Base-by-base conservation (phyloP, 1,284 basidiomycete genomes). In the Cutaneotrichosporon mucoides region DNA sequence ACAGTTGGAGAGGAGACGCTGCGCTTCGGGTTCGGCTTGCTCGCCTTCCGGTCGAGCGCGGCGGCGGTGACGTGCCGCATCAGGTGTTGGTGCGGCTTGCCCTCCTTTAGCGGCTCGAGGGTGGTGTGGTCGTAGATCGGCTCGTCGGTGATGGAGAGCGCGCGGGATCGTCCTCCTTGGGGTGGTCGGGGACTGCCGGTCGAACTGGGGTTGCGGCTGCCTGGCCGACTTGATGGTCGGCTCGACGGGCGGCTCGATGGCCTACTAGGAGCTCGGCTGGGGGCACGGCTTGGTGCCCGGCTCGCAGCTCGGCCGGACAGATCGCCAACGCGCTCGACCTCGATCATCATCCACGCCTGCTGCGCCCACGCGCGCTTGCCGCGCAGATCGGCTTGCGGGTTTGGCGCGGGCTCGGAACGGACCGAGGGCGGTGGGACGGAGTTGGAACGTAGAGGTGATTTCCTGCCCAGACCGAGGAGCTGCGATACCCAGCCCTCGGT, bases 371-470 rank as follows among this genome's bases (percentile, higher is more conserved):
- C 54, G 24, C 57, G 50, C 47, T 65, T 65, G 15, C 62, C 55
- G 12, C 59, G 53, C 43, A 50, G 13, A 10, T 55, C 45, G 15
- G 53, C 44, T 24, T 47, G 36, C 16, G 16, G 52, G 4, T 34
- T 40, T 33, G 35, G 40, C 4, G 53, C 15, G 4, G 48, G 38
- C 6, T 58, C 35, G 6, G 62, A 35, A 12, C 58, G 49, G 15
- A 33, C 36, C 1, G 33, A 41, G 0, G 56, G 45, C 4, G 70
- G 65, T 0, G 70, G 68, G 0, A 68, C 62, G 1, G 66, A 68
- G 8, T 61, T 62, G 3, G 67, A 69, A 5, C 70, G 60, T 3
- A 62, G 44, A 7, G 65, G 43, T 2, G 60, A 24, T 15, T 59
- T 56, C 1, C 64, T 55, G 38, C 49, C 49, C 6, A 65, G 48